Evolutionary conservation across 176 grass and related monocot genomes (phyloP), one percentile per base, ranked within the genome.

Genomic region (Echinochloa phyllopogon): DNA sequence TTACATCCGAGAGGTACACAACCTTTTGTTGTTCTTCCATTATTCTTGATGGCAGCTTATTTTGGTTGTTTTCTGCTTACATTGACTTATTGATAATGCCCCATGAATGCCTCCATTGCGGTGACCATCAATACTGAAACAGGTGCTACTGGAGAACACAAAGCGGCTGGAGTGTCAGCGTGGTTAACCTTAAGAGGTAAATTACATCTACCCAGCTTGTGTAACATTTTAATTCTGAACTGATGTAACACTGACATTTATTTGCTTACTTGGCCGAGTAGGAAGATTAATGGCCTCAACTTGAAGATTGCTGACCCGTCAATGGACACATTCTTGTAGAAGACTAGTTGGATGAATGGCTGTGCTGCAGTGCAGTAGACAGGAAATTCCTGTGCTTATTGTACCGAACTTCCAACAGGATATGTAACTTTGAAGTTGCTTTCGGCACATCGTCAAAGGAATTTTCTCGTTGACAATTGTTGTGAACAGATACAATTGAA

Each of bases 101-200:
- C 45, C 25, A 10, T 13, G 15, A 25, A 73, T 63, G 21, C 49
- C 77, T 14, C 27, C 15, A 8, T 14, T 56, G 13, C 42, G 25
- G 36, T 83, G 44, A 17, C 79, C 7, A 63, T 49, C 57, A 25
- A 25, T 61, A 51, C 45, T 84, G 50, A 80, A 66, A 48, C 77
- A 98, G 96, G 84, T 98, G 77, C 75, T 98, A 44, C 70, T 95
- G 76, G 75, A 94, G 66, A 93, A 98, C 50, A 95, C 93, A 36
- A 95, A 94, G 76, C 76, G 72, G 38, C 88, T 98, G 8, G 96
- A 95, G 80, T 92, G 65, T 71, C 93, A 79, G 78, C 93, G 80
- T 49, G 93, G 96, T 77, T 94, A 76, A 62, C 74, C 42, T 43
- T 61, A 39, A 14, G 14, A 66, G n/a, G 49, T 25, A 29, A 39